Conservation (phyloP, 768 basidiomycete species). For the Sporobolomyces pararoseus region DNA sequence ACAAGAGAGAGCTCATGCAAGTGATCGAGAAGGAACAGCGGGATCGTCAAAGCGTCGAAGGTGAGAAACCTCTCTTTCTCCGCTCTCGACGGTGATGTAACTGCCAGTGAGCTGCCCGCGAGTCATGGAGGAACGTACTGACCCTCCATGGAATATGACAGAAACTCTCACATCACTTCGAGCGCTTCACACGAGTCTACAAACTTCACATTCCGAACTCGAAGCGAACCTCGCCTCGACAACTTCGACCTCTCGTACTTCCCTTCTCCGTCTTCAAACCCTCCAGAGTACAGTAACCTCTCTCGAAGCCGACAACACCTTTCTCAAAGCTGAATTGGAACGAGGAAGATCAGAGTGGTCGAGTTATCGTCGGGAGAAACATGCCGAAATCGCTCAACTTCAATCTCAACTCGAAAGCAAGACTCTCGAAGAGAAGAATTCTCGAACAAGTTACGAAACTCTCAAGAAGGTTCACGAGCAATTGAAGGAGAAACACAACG, state of each 20-base stretch:
- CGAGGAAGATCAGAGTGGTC: conserved; percentile 48
- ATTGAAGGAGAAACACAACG: conserved; percentile 70
- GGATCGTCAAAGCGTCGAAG: conserved; percentile 68
- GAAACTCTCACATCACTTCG: conserved; percentile 64
- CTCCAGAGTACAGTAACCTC: conserved; percentile 48
- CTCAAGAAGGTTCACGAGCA: conserved; percentile 67
- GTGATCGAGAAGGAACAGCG: conserved; percentile 79
- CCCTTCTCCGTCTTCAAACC: conserved; percentile 36
- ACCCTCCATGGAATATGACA: conserved; percentile 12
- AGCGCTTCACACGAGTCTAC: conserved; percentile 66
- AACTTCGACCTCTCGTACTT: conserved; percentile 11
- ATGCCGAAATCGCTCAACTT: conserved; percentile 68
- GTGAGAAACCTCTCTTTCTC: conserved; percentile 51
- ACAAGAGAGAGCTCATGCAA: conserved; percentile 81
- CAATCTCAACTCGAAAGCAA: conserved; percentile 73
- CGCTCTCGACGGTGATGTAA: conserved; percentile 38
- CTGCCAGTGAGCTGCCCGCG: background rate
- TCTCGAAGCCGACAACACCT: conserved; percentile 83
- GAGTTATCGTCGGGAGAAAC: conserved; percentile 47
- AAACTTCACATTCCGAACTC: conserved; percentile 51
- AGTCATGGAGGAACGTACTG: conserved; percentile 39
- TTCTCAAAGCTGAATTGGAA: conserved; percentile 64
- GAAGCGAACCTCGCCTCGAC: conserved; percentile 29
- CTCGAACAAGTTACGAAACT: conserved; percentile 66
- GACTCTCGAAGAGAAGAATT: conserved; percentile 63